Conservation (phyloP, 225 moss, liverwort and hornwort species). For the Thuidium tamariscinum region DNA sequence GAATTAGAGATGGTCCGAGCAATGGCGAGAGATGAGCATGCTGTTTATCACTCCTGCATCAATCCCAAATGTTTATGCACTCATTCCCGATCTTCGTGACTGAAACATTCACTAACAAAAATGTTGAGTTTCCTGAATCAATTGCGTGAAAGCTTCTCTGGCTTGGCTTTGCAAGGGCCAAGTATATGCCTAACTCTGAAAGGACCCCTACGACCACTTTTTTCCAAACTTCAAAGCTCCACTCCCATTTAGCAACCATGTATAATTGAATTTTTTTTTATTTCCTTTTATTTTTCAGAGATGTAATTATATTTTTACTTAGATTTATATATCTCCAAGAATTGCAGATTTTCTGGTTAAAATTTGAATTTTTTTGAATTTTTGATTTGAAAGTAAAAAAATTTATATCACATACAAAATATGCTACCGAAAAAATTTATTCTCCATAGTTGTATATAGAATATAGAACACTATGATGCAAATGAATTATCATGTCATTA, state of each 20-base stretch:
- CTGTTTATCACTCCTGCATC: not conserved
- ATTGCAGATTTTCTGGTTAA: too few relatives aligned
- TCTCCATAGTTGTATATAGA: not conserved
- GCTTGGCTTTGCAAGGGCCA: not conserved
- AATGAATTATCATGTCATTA: not conserved
- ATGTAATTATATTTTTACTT: not conserved
- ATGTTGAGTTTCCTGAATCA: too few relatives aligned
- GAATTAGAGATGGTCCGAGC: not conserved
- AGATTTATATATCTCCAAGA: too few relatives aligned
- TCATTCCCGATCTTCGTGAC: not conserved
- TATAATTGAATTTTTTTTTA: too few relatives aligned
- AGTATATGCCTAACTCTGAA: not conserved
- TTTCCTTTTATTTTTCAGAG: not conserved
- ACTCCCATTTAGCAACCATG: not conserved
- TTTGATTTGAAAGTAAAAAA: not conserved
- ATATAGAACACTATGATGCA: fast-evolving
- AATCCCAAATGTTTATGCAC: not conserved
- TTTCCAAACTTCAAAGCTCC: not conserved
- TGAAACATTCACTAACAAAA: not conserved
- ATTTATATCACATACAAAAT: not conserved
- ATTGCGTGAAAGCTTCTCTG: not conserved
- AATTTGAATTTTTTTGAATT: not conserved
- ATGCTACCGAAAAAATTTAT: not conserved
- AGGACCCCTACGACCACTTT: too few relatives aligned
- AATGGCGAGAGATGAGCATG: not conserved